Conservation (phyloP, 2,329 filamentous ascomycete genomes). For the Phyllosticta capitalensis region DNA sequence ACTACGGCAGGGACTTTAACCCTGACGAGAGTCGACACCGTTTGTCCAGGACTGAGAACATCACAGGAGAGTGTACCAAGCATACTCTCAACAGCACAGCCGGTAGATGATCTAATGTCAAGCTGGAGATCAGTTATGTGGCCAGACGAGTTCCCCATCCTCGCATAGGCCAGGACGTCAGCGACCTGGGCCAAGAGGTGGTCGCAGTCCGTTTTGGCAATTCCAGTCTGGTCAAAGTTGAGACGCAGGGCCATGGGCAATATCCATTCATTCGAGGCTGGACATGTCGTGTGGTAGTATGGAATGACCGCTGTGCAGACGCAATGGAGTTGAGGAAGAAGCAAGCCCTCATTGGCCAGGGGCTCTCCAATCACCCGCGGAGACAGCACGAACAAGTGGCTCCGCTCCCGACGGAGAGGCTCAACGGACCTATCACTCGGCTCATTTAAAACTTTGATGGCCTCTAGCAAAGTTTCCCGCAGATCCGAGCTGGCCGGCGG, state of each 20-base stretch:
- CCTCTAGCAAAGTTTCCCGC: conserved; percentile 10
- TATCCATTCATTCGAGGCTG: background rate
- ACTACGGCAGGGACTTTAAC: conserved; percentile 7
- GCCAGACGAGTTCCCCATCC: background rate
- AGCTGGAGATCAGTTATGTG: conserved; percentile 10
- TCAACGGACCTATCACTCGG: background rate
- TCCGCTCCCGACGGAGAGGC: conserved; percentile 5
- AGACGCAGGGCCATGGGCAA: background rate
- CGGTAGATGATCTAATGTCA: conserved; percentile 6
- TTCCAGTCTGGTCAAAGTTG: background rate
- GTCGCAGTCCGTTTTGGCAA: background rate
- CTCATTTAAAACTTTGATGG: conserved; percentile 6
- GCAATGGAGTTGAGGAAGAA: background rate
- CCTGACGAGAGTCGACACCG: conserved; percentile 9
- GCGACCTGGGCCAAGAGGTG: conserved; percentile 2
- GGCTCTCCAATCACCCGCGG: conserved; percentile 6
- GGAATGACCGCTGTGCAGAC: conserved; percentile 10
- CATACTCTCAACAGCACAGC: conserved; percentile 8
- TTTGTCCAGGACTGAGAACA: conserved; percentile 11
- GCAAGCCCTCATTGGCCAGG: background rate
- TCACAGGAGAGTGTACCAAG: conserved; percentile 6
- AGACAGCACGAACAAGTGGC: conserved; percentile 14
- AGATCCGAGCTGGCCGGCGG: background rate
- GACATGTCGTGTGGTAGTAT: background rate
- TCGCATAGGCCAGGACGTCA: conserved; percentile 5